phyloP scores from a whole-genome alignment of 2,329 filamentous ascomycete species.

The Aspergillus melleus region DNA sequence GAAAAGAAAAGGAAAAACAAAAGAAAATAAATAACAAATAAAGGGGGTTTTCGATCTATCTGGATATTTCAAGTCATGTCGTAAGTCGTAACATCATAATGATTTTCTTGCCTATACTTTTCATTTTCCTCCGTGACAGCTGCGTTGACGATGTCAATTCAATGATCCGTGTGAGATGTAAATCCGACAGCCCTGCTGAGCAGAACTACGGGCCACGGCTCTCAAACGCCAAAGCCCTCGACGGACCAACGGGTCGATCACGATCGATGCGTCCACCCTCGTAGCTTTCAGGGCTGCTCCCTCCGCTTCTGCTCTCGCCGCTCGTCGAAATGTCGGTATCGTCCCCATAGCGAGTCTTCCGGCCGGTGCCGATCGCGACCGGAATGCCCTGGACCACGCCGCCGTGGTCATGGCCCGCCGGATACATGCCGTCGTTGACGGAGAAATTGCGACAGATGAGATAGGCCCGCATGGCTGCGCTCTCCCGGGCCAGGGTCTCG shows the following conservation, averaged over 20 bases:
- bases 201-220: not conserved
- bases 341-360: conserved; percentile 51
- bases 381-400: conserved; percentile 61
- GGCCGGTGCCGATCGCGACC: conserved; percentile 63
- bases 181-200: too few relatives aligned
- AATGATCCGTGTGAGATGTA: too few relatives aligned
- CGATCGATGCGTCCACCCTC: conserved; percentile 23
- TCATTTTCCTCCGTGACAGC: not conserved
- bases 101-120: not conserved
- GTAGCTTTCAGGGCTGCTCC: conserved; percentile 52
- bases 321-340: conserved; percentile 44
- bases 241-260: conserved; percentile 20
- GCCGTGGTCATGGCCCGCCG: conserved; percentile 54
- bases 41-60: conserved; percentile 20
- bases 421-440: conserved; percentile 89
- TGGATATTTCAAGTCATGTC: conserved; percentile 23
- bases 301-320: conserved; percentile 54
- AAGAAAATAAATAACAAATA: conserved; percentile 2
- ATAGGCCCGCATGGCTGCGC: conserved; percentile 92
- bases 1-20: not conserved
- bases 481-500: conserved; percentile 81
- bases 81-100: conserved; percentile 29
- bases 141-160: too few relatives aligned
- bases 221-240: conserved; percentile 27
- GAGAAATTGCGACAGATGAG: conserved; percentile 98